Evolutionary conservation across 306 rosid species (phyloP).

Genomic region (Begonia peltatifolia): DNA sequence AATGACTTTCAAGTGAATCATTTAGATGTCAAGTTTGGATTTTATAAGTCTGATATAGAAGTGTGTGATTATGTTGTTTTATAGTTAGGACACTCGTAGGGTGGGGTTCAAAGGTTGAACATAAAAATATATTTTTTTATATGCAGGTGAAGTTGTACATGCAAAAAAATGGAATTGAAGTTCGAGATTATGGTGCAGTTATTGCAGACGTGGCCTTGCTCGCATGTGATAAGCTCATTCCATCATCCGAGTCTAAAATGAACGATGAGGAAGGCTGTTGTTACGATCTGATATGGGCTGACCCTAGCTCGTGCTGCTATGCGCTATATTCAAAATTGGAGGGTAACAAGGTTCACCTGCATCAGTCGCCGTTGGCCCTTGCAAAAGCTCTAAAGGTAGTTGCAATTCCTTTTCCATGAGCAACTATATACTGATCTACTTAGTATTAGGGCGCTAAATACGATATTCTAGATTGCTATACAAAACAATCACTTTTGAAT

Average conservation of each 20-base stretch:
- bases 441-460: too few species aligned
- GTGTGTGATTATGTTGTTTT: too few species aligned
- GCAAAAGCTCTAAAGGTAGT: slow-evolving; percentile 89
- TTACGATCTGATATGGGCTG: slow-evolving; percentile 60
- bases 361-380: slow-evolving; percentile 95
- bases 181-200: slow-evolving; percentile 62
- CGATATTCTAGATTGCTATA: too few species aligned
- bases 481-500: too few species aligned
- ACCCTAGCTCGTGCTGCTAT: slow-evolving; percentile 79
- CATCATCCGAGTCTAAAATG: slow-evolving; percentile 11
- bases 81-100: too few species aligned
- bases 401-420: too few species aligned
- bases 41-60: too few species aligned
- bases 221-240: slow-evolving; percentile 38
- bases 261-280: slow-evolving; percentile 27
- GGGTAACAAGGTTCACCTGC: slow-evolving; percentile 44
- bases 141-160: slow-evolving; percentile 54
- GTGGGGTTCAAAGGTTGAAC: too few species aligned
- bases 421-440: too few species aligned
- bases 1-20: too few species aligned
- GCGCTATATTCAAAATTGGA: slow-evolving; percentile 64
- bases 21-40: too few species aligned
- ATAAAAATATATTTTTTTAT: slow-evolving; percentile 4
- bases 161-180: slow-evolving; percentile 59
- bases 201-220: slow-evolving; percentile 58